Evolutionary conservation across 2,329 filamentous ascomycete genomes (phyloP), one percentile per base, ranked within the genome.

Genomic region (Calonectria leucothoes): DNA sequence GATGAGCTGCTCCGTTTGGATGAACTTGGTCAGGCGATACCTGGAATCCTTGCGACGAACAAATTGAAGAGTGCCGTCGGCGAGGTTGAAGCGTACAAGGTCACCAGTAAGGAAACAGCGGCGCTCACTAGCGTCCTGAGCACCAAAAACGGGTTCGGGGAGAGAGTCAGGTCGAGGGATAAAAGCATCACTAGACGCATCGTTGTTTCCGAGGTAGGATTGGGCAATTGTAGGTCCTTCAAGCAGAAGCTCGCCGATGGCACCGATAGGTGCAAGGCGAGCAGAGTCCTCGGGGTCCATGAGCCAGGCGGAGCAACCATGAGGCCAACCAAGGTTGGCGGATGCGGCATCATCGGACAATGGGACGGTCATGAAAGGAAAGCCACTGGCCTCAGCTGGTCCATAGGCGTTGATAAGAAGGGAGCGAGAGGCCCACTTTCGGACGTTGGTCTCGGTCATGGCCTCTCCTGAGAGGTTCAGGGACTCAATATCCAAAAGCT

Each of bases 251-350:
- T 61, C 55, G 10, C 72, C 72, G 48, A 59, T 61, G 6, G 70
- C 72, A 55, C 72, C 72, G 6, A 67, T 71, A 8, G 72, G 72
- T 6, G 51, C 66, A 8, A 74, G 72, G 3, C 66, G 70, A 4
- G 65, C 55, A 45, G 70, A 52, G 51, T 74, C 70, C 31, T 69
- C 48, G 11, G 70, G 59, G 35, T 74, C 70, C 51, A 74, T 69
- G 17, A 74, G 37, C 72, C 72, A 74, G 25, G 63, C 64, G 23
- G 71, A 69, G 59, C 71, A 73, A 25, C 71, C 71, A 0, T 69
- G 71, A 6, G 71, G 69, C 71, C 71, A 73, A 35, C 71, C 71
- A 29, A 71, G 66, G 71, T 73, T 67, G 23, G 45, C 2, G 42
- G 71, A 61, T 5, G 31, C 23, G 14, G 55, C 55, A 39, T 61